Evolutionary conservation across 441 rosid genomes (phyloP), one percentile per base, ranked within the genome.

Genomic region (Hypseocharis bilobata): DNA sequence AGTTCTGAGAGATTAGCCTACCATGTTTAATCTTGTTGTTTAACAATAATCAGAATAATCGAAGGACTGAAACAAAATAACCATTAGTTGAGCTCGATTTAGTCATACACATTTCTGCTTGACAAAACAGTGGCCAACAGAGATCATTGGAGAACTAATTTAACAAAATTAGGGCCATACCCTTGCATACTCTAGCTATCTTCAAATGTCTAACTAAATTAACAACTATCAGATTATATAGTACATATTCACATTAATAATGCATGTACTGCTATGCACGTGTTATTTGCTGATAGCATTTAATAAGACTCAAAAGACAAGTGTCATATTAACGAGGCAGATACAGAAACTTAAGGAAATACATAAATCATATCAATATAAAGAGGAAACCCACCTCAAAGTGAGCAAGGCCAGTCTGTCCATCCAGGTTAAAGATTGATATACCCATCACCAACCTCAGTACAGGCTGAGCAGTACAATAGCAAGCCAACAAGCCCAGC

Each of bases 361-460:
- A 7, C 59, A 42, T 0, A 4, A 26, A n/a, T 1, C 23, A 60
- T 42, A 52, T n/a, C 57, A n/a, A 16, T 47, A 42, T 42, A 36
- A 13, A 16, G 17, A 5, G 17, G 70, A 56, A 67, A 55, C 72
- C 36, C 68, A 91, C 99, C 99, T 94, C 98, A 66, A 69, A 89
- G 1, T 98, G 94, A 79, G 93, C 86, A 76, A 91, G 82, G 34
- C 87, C 82, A 55, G 69, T 72, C 76, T 80, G 83, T 40, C 88
- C 88, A 75, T 88, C 96, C 72, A 91, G 71, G 80, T 91, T 80
- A 59, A 94, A 69, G 73, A 86, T 52, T 4, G 99, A 94, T 60
- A 88, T 74, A 8, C 95, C 90, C 91, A 89, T 84, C 32, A 85
- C 73, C 88, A 94, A 75, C 72, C 96, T 86, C 83, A 86, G 83